Conservation (phyloP, 1,284 basidiomycete species). For the Boletus mariae region DNA sequence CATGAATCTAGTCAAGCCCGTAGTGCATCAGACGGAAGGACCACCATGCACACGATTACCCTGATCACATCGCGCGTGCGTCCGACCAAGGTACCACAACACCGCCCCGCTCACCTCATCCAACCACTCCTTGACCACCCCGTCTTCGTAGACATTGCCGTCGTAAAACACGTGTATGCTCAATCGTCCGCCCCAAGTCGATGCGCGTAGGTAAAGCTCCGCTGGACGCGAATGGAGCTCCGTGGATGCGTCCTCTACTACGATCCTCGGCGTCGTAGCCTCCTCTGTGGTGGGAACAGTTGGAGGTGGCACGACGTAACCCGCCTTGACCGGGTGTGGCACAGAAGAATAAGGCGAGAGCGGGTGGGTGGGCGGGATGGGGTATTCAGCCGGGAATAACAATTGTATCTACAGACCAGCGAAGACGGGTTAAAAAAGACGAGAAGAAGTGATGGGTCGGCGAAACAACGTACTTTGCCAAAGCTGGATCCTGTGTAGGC, state of each 20-base stretch:
- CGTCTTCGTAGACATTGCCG: constrained; percentile 27
- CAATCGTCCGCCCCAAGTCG: constrained; percentile 33
- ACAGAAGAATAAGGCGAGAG: constrained; percentile 19
- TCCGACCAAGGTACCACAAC: constrained; percentile 36
- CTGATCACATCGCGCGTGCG: not conserved
- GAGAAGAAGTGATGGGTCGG: not conserved
- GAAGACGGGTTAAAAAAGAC: not conserved
- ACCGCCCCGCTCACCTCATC: constrained; percentile 38
- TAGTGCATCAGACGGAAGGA: no score
- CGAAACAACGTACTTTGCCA: constrained; percentile 9
- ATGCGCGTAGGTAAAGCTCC: constrained; percentile 48
- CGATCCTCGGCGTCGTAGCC: constrained; percentile 1
- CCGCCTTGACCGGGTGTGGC: constrained; percentile 19
- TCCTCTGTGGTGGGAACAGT: not conserved
- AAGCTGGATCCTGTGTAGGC: constrained; percentile 15
- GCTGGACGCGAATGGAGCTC: constrained; percentile 42
- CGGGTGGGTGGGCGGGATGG: constrained; percentile 17
- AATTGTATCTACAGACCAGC: constrained; percentile 18
- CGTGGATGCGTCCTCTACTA: constrained; percentile 11
- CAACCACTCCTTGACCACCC: constrained; percentile 1
- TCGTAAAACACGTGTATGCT: constrained; percentile 39
- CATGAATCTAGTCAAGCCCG: no score
- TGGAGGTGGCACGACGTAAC: constrained; percentile 15
- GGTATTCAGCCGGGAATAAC: constrained; percentile 19
- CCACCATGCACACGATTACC: no score